phyloP scores from a whole-genome alignment of 140 eudicot genomes.

The Bidens hawaiensis region DNA sequence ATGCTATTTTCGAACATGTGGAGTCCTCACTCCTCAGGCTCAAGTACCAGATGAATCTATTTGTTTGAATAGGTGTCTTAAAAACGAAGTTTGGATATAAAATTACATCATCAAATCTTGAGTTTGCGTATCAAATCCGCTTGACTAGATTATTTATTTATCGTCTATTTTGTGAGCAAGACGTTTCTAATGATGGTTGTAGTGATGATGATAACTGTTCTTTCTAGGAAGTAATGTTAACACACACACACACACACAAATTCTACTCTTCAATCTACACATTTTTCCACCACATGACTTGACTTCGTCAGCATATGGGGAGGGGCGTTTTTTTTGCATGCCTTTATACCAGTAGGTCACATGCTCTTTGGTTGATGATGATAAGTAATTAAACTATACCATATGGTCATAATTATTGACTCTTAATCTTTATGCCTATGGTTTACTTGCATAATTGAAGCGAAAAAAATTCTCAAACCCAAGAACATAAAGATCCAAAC shows the following conservation, averaged over 20 bases:
- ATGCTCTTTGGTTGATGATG: no score
- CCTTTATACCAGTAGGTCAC: no score
- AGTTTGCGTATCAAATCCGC: neutral
- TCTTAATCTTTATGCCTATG: neutral
- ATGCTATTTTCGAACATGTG: no score
- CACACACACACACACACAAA: no score
- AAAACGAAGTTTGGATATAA: slow-evolving; percentile 2
- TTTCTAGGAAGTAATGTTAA: no score
- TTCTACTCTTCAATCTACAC: no score
- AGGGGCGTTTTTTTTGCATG: no score
- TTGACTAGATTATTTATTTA: neutral
- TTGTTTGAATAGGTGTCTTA: slow-evolving; percentile 4
- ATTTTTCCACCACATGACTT: no score
- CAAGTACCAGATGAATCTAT: neutral
- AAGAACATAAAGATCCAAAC: neutral
- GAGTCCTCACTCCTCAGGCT: neutral
- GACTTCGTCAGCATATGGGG: no score
- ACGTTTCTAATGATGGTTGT: slow-evolving; percentile 2
- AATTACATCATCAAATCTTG: neutral
- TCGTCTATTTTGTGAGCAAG: neutral
- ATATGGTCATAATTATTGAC: neutral
- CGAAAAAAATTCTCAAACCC: neutral
- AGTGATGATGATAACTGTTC: no score
- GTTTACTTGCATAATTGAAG: neutral
- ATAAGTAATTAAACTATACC: neutral